Evolutionary conservation across 2,329 filamentous ascomycete species (phyloP), one percentile per base, ranked within the genome.

Genomic region (Xylariomycetidae sp.): DNA sequence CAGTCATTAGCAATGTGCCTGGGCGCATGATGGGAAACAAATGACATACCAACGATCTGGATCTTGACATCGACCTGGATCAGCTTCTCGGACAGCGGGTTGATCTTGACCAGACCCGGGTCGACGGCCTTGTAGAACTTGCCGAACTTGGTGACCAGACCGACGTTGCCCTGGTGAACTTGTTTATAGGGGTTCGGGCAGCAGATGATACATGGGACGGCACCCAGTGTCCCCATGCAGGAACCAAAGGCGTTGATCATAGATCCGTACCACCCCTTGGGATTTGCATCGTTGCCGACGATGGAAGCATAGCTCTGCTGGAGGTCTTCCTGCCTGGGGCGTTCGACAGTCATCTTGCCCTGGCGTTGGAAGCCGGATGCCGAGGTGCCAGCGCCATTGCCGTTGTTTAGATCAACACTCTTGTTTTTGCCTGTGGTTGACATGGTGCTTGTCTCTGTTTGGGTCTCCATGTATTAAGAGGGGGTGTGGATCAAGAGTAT

Each of bases 1-100:
- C 86, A 94, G 44, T 97, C 92, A 54, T 98, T 98, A 72, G 98
- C 92, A 69, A 96, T 97, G 61, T 92, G 98, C 89, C 98, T 98
- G 73, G 92, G 97, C 42, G 90, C 80, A 66, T 98, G 92, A 65
- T 89, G 81, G 13, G 90, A 90, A 15, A 98, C 92, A 70, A 98
- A 83, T 54, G 33, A 42, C 50, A 25, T 52, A 53, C 50, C 51
- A 32, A 94, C 88, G 46, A 95, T 96, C 68, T 98, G 92, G 51
- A 97, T 96, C 80, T 97, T 98, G 67, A 98, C 92, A 61, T 98
- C 92, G 57, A 98, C 84, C 53, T 94, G 87, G 49, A 88, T 82
- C 26, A 98, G 74, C 38, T 74, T 78, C 71, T 98, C 92, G 53
- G 85, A 90, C 34, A 97, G 79, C 3, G 90, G 90, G 68, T 98